Conservation (phyloP, 306 rosid genomes). For the Delonix regia region DNA sequence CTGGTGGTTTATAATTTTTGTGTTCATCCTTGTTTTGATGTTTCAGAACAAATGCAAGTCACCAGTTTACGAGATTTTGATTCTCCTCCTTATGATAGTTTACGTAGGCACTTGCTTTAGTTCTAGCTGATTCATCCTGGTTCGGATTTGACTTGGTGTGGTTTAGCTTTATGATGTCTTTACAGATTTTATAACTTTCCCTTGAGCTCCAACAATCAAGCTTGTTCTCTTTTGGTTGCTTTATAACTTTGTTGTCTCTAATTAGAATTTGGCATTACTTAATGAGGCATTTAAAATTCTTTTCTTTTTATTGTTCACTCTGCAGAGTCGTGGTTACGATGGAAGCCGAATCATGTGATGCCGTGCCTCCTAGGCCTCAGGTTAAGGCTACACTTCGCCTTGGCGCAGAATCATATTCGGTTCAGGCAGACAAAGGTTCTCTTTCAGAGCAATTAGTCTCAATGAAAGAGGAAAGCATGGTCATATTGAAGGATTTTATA, state of each 20-base stretch:
- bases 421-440: conserved; percentile 45
- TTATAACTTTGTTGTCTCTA: conserved; percentile 20
- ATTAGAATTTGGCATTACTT: neutral
- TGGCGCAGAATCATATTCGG: conserved; percentile 61
- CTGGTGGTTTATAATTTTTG: neutral
- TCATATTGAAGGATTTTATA: conserved; percentile 76
- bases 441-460: conserved; percentile 74
- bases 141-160: no score
- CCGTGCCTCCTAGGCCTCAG: conserved; percentile 38
- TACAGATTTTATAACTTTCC: neutral
- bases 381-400: conserved; percentile 60
- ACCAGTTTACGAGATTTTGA: neutral
- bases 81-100: neutral
- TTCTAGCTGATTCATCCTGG: neutral
- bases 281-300: neutral
- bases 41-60: conserved; percentile 16
- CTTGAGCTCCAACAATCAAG: neutral
- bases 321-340: conserved; percentile 35
- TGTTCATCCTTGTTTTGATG: neutral
- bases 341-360: conserved; percentile 54
- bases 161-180: neutral
- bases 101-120: neutral
- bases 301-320: neutral
- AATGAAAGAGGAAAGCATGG: conserved; percentile 77
- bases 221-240: conserved; percentile 25